A percentile compares a stretch with the other conserved stretches of the same genome.
These are phyloP conservation scores for Epipyxis sp. DNA, from an alignment of 108 stramenopile species.

Conservation along the genomic window DNA sequence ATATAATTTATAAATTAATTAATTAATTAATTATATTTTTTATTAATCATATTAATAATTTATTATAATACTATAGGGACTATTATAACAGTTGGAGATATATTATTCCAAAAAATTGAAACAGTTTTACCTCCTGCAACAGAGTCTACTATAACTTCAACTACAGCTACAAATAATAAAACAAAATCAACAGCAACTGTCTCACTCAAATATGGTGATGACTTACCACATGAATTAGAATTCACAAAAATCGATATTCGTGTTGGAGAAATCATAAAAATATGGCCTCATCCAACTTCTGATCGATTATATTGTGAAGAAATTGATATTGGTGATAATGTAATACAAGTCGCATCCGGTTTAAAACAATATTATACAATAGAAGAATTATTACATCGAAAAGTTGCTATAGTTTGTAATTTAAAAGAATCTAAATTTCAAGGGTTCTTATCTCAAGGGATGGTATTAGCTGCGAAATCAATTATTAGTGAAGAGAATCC, in stretches of 20 bases:
- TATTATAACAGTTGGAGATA: neutral
- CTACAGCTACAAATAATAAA: neutral
- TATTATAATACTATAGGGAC: no score
- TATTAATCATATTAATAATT: no score
- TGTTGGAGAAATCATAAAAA: constrained; percentile 39
- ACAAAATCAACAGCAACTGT: neutral
- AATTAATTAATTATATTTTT: no score
- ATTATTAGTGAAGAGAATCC: neutral
- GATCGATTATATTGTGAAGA: constrained; percentile 50
- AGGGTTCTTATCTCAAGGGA: constrained; percentile 15
- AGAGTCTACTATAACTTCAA: neutral
- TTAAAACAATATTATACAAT: constrained; percentile 41
- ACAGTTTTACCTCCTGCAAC: neutral
- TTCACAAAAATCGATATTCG: constrained; percentile 48
- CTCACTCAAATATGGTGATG: no score
- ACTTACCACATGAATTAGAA: neutral
- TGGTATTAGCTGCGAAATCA: constrained; percentile 43
- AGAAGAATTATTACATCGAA: constrained; percentile 40
- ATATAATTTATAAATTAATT: no score
- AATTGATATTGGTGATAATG: constrained; percentile 48
- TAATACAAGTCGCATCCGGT: constrained; percentile 41
- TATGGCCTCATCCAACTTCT: constrained; percentile 40
- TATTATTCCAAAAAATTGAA: constrained; percentile 30
- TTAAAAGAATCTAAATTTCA: constrained; percentile 46
- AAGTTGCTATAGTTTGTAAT: constrained; percentile 45